A percentile compares a stretch with the other conserved stretches of the same genome.
Conservation (phyloP, 495 filamentous ascomycete genomes). For the Annulohypoxylon stygium region DNA sequence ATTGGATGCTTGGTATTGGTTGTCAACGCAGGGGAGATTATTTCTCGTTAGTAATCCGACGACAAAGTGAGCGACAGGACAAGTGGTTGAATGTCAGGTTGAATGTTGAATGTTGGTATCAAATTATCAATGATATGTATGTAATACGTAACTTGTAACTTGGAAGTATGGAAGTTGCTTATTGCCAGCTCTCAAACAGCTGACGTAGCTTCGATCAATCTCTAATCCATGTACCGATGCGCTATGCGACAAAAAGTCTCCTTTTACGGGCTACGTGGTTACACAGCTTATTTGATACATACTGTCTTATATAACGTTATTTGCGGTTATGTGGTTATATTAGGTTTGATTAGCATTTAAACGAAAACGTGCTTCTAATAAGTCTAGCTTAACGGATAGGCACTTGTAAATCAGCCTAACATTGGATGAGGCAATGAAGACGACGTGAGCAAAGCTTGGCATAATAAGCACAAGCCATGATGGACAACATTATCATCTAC, state of each 20-base stretch:
- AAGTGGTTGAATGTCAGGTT: slow-evolving; percentile 6
- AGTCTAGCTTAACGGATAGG: slow-evolving; percentile 25
- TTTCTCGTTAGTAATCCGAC: slow-evolving; percentile 7
- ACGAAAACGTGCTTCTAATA: slow-evolving; percentile 27
- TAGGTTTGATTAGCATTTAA: slow-evolving; percentile 28
- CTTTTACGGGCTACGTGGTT: slow-evolving; percentile 21
- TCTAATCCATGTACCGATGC: neutral
- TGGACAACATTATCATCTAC: neutral
- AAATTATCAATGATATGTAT: neutral
- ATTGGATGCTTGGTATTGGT: slow-evolving; percentile 11
- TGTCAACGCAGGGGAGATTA: neutral
- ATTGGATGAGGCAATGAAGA: neutral
- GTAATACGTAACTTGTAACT: slow-evolving; percentile 4
- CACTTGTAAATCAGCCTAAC: slow-evolving; percentile 34
- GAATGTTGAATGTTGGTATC: neutral
- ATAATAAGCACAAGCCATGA: neutral
- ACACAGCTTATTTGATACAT: slow-evolving; percentile 1
- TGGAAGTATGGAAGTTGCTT: slow-evolving; percentile 1
- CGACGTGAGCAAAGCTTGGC: slow-evolving; percentile 2
- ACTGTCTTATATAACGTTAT: neutral
- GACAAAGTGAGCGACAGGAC: slow-evolving; percentile 31
- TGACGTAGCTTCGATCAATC: slow-evolving; percentile 49
- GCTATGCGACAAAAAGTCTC: slow-evolving; percentile 2
- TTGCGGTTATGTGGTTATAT: neutral
- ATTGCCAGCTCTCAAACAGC: slow-evolving; percentile 41